phyloP scores from a whole-genome alignment of 2,329 filamentous ascomycete genomes.

The Periconia macrospinosa region DNA sequence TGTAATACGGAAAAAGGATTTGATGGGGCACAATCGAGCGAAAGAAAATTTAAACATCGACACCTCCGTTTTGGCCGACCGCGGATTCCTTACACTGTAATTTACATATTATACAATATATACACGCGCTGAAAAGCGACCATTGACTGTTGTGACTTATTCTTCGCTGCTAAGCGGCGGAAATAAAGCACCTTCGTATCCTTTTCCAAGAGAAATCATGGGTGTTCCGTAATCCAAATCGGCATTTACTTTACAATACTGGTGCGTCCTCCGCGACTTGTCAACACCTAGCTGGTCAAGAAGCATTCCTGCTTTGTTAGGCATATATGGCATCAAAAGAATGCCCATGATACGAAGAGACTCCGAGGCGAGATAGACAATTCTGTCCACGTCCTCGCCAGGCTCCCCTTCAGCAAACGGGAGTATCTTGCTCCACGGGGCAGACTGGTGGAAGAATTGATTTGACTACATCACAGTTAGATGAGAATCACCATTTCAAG shows the following conservation, averaged over 20 bases:
- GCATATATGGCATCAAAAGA: slow-evolving; percentile 89
- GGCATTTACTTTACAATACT: slow-evolving; percentile 61
- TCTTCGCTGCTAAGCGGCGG: slow-evolving; percentile 30
- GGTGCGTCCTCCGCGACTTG: slow-evolving; percentile 62
- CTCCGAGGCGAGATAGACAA: slow-evolving; percentile 74
- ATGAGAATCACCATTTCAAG: background rate
- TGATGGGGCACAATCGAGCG: too few species aligned
- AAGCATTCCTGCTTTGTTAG: slow-evolving; percentile 69
- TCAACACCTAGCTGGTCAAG: slow-evolving; percentile 78
- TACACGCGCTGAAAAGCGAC: too few species aligned
- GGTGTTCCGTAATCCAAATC: slow-evolving; percentile 71
- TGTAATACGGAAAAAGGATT: too few species aligned
- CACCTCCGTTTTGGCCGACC: too few species aligned
- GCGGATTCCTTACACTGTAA: too few species aligned
- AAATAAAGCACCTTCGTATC: slow-evolving; percentile 55
- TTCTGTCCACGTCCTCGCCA: slow-evolving; percentile 40
- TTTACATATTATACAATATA: too few species aligned
- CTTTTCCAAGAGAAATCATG: slow-evolving; percentile 44
- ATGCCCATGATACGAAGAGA: slow-evolving; percentile 79
- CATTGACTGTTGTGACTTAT: background rate
- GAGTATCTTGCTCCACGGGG: slow-evolving; percentile 68
- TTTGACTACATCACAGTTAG: slow-evolving; percentile 59
- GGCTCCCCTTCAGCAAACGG: slow-evolving; percentile 26
- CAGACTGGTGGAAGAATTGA: slow-evolving; percentile 63
- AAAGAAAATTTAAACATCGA: too few species aligned